phyloP scores from a whole-genome alignment of 164 flowering plant genomes.

The Magnolia changhungtana region DNA sequence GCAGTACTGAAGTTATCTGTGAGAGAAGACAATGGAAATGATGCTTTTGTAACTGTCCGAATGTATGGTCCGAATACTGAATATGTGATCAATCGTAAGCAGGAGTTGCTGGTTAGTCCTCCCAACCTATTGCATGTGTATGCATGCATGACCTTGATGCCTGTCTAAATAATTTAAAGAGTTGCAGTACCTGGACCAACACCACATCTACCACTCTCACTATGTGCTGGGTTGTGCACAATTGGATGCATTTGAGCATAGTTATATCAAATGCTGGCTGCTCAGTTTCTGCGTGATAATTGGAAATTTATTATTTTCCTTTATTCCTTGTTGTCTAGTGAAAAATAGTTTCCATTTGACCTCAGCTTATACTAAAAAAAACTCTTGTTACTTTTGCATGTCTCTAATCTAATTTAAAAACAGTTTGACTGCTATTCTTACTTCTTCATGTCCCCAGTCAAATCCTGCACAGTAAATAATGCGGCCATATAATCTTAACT shows the following conservation, averaged over 20 bases:
- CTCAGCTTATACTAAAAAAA: not conserved
- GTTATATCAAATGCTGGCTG: no score
- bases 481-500: not conserved
- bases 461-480: not conserved
- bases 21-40: conserved; percentile 49
- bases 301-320: not conserved
- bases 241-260: not conserved
- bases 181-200: not conserved
- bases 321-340: not conserved
- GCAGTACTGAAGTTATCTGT: conserved; percentile 87
- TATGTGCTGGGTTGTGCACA: not conserved
- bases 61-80: conserved; percentile 95
- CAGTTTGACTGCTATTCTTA: not conserved
- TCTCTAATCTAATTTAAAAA: not conserved
- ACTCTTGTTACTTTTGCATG: not conserved
- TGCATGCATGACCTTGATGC: not conserved
- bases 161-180: no score
- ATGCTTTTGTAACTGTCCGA: conserved; percentile 56
- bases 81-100: conserved; percentile 74
- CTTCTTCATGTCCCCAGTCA: not conserved
- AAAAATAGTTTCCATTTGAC: not conserved
- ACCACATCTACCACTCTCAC: no score
- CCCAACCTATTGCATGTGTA: not conserved
- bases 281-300: no score
- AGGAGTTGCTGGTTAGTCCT: conserved; percentile 58